Evolutionary conservation across 768 basidiomycete genomes (phyloP), one percentile per base, ranked within the genome.

Genomic region (Lentinus tigrinus): DNA sequence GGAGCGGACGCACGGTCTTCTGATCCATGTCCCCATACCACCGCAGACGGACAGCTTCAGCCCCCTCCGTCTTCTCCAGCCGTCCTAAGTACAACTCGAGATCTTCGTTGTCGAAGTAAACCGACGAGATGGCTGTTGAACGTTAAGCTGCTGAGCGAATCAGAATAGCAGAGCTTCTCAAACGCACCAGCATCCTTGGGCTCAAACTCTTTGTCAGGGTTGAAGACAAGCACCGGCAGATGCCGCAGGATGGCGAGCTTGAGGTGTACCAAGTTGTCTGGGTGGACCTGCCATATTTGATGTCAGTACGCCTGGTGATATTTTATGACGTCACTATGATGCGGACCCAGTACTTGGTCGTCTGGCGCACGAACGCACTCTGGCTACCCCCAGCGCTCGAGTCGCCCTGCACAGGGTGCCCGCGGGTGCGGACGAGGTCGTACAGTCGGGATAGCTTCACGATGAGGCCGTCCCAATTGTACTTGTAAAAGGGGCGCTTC

Each of bases 51-150:
- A 99, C 83, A 16, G 97, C 97, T 72, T 99, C 94, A 2, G 97
- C 97, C 3, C 97, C 97, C 75, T 98, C 97, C 0, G 95, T 97
- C 81, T 99, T 99, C 74, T 99, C 97, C 38, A 98, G 77, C 23
- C 97, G 87, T 42, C 97, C 97, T 13, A 99, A 87, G 67, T 99
- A 99, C 5, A 99, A 80, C 54, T 98, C 96, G 37, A 98, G 83
- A 39, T 95, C 88, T 68, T 96, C 91, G 66, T 97, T 95, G 69
- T 98, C 96, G 62, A 94, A 96, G 75, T 98, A 99, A 61, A 98
- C 92, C 1, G 95, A 97, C 0, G 96, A 95, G 66, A 99, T 98
- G 4, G 96, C 97, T 81, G 72, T 39, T 42, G 67, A 59, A 46
- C 56, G 39, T 23, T 60, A 24, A 28, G n/a, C 21, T 21, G n/a